Conservation (phyloP, 768 basidiomycete genomes). For the Suillus spraguei region DNA sequence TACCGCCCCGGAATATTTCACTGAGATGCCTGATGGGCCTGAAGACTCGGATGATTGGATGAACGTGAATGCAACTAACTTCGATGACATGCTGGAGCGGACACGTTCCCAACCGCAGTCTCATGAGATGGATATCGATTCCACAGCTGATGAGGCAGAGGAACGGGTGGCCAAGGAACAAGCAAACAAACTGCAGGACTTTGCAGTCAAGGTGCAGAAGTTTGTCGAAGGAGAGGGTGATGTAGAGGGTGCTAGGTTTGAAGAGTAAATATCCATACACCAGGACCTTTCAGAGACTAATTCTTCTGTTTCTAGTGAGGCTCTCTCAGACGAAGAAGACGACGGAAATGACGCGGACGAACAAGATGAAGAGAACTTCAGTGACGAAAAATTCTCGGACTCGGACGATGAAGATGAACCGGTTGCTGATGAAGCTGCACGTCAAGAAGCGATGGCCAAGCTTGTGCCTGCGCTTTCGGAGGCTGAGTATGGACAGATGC, state of each 20-base stretch:
- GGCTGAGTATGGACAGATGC: slow-evolving; percentile 90
- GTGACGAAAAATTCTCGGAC: slow-evolving; percentile 46
- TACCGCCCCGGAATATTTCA: slow-evolving; percentile 34
- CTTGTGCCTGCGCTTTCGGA: slow-evolving; percentile 81
- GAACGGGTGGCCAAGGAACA: slow-evolving; percentile 63
- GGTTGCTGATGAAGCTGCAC: slow-evolving; percentile 37
- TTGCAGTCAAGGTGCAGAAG: slow-evolving; percentile 85
- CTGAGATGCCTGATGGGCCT: slow-evolving; percentile 24
- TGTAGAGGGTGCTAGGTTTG: slow-evolving; percentile 85
- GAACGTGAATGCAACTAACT: slow-evolving; percentile 70
- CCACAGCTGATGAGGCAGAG: slow-evolving; percentile 25
- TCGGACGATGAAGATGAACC: slow-evolving; percentile 42
- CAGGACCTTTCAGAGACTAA: slow-evolving; percentile 10
- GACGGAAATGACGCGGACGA: slow-evolving; percentile 34
- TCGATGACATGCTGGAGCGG: slow-evolving; percentile 71
- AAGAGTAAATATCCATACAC: slow-evolving; percentile 65
- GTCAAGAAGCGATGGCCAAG: slow-evolving; percentile 70
- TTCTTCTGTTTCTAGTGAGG: slow-evolving; percentile 49
- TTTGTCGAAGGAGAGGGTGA: slow-evolving; percentile 93
- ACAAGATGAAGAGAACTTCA: slow-evolving; percentile 41
- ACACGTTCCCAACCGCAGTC: slow-evolving; percentile 28
- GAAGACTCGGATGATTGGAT: slow-evolving; percentile 89
- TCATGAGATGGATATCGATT: slow-evolving; percentile 55
- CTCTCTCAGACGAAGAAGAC: slow-evolving; percentile 68
- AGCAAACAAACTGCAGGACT: slow-evolving; percentile 66